phyloP scores from a whole-genome alignment of 2,329 filamentous ascomycete species.

The Westerdykella ornata region DNA sequence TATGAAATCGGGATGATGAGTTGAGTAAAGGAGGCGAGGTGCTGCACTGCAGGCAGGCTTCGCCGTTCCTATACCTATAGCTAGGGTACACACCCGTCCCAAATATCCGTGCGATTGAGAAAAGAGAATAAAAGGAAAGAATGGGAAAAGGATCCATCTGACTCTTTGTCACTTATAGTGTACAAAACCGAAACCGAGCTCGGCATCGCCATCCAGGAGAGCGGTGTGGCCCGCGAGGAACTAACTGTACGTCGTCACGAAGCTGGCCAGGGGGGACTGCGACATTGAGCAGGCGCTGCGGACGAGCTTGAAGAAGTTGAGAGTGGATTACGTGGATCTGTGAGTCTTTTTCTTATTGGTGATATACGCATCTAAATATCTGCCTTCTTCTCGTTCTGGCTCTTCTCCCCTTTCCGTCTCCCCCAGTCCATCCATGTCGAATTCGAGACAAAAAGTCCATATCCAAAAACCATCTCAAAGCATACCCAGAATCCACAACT shows the following conservation, averaged over 20 bases:
- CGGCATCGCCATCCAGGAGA: constrained; percentile 43
- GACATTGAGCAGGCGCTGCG: constrained; percentile 53
- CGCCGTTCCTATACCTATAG: too few species aligned
- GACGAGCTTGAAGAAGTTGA: constrained; percentile 53
- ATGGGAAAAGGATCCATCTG: neutral
- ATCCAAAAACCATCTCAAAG: neutral
- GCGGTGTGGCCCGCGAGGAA: constrained; percentile 42
- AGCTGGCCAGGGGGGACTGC: constrained; percentile 44
- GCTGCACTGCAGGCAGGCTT: too few species aligned
- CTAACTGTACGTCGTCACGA: constrained; percentile 51
- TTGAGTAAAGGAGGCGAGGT: too few species aligned
- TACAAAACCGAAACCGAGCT: constrained; percentile 49
- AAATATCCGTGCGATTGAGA: too few species aligned
- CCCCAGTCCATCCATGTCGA: neutral
- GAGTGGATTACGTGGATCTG: constrained; percentile 57
- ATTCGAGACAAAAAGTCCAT: neutral
- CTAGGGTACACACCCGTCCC: too few species aligned
- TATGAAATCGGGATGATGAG: too few species aligned
- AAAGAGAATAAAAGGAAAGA: too few species aligned
- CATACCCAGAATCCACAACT: neutral
- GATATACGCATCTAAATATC: too few species aligned
- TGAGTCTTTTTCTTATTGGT: constrained; percentile 27
- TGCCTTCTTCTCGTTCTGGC: neutral
- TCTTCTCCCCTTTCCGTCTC: neutral
- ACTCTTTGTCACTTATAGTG: constrained; percentile 21